Base-by-base conservation (phyloP, 495 filamentous ascomycete genomes). In the Aspergillus nidulans region DNA sequence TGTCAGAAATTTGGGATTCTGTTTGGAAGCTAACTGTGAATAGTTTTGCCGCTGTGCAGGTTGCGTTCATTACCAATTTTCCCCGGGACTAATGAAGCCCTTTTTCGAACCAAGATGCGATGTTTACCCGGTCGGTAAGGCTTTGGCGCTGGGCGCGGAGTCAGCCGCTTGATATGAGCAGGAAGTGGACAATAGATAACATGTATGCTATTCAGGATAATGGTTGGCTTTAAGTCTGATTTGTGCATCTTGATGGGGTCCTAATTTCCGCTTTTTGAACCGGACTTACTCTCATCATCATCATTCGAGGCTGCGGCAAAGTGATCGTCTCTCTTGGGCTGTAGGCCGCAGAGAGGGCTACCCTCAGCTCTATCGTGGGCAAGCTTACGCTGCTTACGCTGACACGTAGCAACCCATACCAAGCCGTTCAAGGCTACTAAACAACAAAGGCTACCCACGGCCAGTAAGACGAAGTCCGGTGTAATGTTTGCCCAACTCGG, bases 61-160 rank as follows among this genome's bases (percentile, higher is more conserved):
- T 53, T 38, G 51, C 51, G 0, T 53, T 53, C 25, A 53, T 53
- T n/a, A 53, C 51, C 28, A 53, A 53, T 28, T 44, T 53, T n/a
- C 47, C 47, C 6, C 28, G 46, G 20, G 19, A 7, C 30, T 49
- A 20, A 38, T 12, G 0, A 10, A 7, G 19, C 20, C 1, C 7
- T 3, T 5, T 20, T 12, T 23, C 6, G 19, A 7, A n/a, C 15
- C 23, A 12, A 23, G 12, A 15, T 45, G 20, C 4, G 1, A 13
- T 12, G 30, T 34, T 34, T 6, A 2, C 30, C 15, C 8, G 4
- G 3, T 32, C 4, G 6, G 24, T 13, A n/a, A 20, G 30, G 10
- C 18, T 25, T 25, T 26, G 47, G 47, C 19, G 28, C 12, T 19
- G 3, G n/a, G 30, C 30, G 30, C 15, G 30, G 15, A 6, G 30